A percentile compares a stretch with the other conserved stretches of the same genome.
phyloP scores from a whole-genome alignment of 257 asterid genomes.

The Nicotiana benthamiana region DNA sequence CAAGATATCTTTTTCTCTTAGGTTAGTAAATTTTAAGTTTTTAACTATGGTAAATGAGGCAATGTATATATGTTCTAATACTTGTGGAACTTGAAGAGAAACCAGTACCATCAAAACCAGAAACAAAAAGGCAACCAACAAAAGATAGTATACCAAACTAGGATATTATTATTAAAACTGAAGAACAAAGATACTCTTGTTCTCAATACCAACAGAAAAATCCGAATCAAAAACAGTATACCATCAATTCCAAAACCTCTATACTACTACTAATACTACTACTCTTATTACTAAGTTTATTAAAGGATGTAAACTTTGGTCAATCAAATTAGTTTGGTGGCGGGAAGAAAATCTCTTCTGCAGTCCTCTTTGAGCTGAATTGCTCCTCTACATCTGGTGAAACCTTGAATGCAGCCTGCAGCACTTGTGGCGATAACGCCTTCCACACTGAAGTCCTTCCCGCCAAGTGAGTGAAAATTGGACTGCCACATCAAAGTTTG shows the following conservation, averaged over 20 bases:
- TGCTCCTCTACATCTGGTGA: constrained; percentile 48
- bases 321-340: constrained; percentile 38
- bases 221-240: background rate
- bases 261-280: background rate
- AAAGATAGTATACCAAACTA: background rate
- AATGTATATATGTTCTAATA: no score
- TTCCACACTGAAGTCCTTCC: constrained; percentile 62
- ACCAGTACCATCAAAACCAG: background rate
- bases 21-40: background rate
- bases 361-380: constrained; percentile 59
- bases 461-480: constrained; percentile 53
- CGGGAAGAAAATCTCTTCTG: constrained; percentile 79
- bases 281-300: background rate
- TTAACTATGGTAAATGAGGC: background rate
- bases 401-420: constrained; percentile 56
- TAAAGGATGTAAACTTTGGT: background rate
- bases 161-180: background rate
- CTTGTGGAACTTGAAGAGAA: background rate
- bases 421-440: constrained; percentile 52
- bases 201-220: background rate
- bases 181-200: background rate
- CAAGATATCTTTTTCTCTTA: background rate
- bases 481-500: constrained; percentile 25
- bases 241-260: background rate
- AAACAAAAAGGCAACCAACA: background rate